These are phyloP conservation scores for Saccharomyces jurei DNA, from an alignment of 805 yeast genomes.

Conservation along the genomic window DNA sequence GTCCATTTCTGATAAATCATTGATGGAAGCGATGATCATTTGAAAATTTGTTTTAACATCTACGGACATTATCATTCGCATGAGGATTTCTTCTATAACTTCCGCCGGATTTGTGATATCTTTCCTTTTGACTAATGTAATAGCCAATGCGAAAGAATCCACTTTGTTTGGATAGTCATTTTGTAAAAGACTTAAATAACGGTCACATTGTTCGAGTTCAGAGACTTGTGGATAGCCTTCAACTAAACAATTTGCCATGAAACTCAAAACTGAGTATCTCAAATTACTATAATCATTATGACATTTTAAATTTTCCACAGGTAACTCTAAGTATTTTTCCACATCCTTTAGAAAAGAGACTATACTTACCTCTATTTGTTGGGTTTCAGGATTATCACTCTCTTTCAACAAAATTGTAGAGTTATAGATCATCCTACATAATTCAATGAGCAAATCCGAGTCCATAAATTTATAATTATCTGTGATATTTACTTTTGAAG, in stretches of 20 bases:
- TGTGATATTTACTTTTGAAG: slow-evolving; percentile 23
- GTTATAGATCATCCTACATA: slow-evolving; percentile 31
- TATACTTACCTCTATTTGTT: slow-evolving; percentile 1
- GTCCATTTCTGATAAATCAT: slow-evolving; percentile 21
- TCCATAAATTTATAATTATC: slow-evolving; percentile 10
- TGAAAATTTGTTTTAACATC: slow-evolving; percentile 19
- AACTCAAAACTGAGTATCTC: slow-evolving; percentile 17
- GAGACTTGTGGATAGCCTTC: slow-evolving; percentile 11
- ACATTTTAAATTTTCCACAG: slow-evolving; percentile 6
- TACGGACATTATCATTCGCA: slow-evolving; percentile 32
- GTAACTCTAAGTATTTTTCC: slow-evolving; percentile 8
- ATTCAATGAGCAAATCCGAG: slow-evolving; percentile 20
- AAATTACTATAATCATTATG: slow-evolving; percentile 16
- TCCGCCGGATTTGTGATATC: slow-evolving; percentile 3
- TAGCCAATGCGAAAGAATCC: slow-evolving; percentile 27
- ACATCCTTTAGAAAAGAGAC: slow-evolving; percentile 14
- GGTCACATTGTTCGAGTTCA: slow-evolving; percentile 3
- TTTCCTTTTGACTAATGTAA: slow-evolving; percentile 18
- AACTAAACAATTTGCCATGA: slow-evolving; percentile 26
- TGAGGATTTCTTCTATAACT: slow-evolving; percentile 26
- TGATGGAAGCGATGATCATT: slow-evolving; percentile 21
- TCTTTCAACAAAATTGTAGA: slow-evolving; percentile 18
- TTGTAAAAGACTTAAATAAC: slow-evolving; percentile 20
- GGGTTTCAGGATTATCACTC: not conserved
- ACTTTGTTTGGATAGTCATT: slow-evolving; percentile 21